These are phyloP conservation scores for Flaveria robusta DNA, from an alignment of 129 eudicot species.

Conservation along the genomic window DNA sequence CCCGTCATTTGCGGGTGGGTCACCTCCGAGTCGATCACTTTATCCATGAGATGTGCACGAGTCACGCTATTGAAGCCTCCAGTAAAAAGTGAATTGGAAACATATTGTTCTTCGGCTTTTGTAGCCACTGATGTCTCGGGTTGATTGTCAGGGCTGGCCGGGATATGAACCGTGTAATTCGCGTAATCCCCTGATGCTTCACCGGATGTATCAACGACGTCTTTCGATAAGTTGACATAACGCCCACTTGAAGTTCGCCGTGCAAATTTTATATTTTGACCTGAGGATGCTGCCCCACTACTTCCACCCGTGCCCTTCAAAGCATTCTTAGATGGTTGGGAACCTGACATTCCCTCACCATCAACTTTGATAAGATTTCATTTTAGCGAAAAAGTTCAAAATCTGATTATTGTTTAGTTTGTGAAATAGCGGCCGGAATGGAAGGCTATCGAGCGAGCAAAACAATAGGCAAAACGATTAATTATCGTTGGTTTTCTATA, in stretches of 20 bases:
- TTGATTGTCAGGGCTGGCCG: slow-evolving; percentile 74
- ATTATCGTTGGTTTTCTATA: slow-evolving; percentile 20
- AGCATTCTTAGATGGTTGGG: slow-evolving; percentile 61
- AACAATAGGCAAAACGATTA: slow-evolving; percentile 28
- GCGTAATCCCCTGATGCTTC: slow-evolving; percentile 66
- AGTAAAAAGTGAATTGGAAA: slow-evolving; percentile 76
- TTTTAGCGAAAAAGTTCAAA: neutral
- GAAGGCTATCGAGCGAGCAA: neutral
- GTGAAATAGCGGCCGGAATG: slow-evolving; percentile 14
- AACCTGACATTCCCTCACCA: slow-evolving; percentile 48
- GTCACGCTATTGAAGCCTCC: slow-evolving; percentile 92
- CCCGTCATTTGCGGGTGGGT: slow-evolving; percentile 80
- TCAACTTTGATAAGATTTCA: slow-evolving; percentile 25
- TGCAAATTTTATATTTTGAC: slow-evolving; percentile 77
- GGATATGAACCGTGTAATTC: slow-evolving; percentile 86
- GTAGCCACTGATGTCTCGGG: slow-evolving; percentile 75
- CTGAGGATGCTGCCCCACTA: slow-evolving; percentile 29
- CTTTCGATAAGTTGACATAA: slow-evolving; percentile 73
- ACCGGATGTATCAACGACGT: slow-evolving; percentile 60
- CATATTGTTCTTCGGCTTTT: slow-evolving; percentile 90
- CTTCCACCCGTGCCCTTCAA: slow-evolving; percentile 36
- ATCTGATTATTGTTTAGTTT: neutral
- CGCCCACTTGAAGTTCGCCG: slow-evolving; percentile 81
- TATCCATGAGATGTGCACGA: slow-evolving; percentile 84
- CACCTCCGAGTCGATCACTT: slow-evolving; percentile 73